Percentiles rank a stretch among this genome's conserved stretches.
Conservation (phyloP, 495 filamentous ascomycete species). For the Daldinia concentrica region DNA sequence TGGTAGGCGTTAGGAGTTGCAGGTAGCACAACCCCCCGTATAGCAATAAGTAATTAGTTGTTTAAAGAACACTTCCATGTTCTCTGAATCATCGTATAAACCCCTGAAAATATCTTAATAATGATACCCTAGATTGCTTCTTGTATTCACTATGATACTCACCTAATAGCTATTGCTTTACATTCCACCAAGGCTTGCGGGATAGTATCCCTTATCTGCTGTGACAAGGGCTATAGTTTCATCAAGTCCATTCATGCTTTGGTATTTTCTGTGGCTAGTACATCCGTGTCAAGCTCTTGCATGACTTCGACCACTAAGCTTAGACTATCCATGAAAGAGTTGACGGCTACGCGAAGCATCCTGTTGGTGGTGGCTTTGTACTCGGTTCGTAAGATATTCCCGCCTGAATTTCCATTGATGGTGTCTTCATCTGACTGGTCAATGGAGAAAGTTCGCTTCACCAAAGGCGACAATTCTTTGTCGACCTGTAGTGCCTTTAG, state of each 20-base stretch:
- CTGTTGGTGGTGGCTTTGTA: slow-evolving; percentile 93
- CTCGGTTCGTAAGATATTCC: slow-evolving; percentile 72
- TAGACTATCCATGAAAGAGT: slow-evolving; percentile 96
- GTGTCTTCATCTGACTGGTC: slow-evolving; percentile 46
- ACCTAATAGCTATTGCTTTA: slow-evolving; percentile 7
- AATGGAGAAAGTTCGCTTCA: slow-evolving; percentile 75
- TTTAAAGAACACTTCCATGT: not conserved
- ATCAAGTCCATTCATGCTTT: slow-evolving; percentile 14
- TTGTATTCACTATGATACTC: slow-evolving; percentile 28
- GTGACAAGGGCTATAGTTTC: not conserved
- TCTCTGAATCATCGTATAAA: not conserved
- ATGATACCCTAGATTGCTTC: slow-evolving; percentile 5
- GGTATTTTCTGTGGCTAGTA: slow-evolving; percentile 57
- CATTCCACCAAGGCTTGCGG: slow-evolving; percentile 19
- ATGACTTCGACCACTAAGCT: slow-evolving; percentile 84
- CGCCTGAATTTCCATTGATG: slow-evolving; percentile 50
- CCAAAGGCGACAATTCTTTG: slow-evolving; percentile 83
- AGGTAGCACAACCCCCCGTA: slow-evolving; percentile 8
- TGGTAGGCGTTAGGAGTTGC: slow-evolving; percentile 29
- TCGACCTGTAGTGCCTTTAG: slow-evolving; percentile 83
- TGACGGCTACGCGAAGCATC: slow-evolving; percentile 96
- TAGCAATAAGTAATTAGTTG: slow-evolving; percentile 24
- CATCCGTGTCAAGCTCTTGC: slow-evolving; percentile 89
- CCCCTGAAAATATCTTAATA: slow-evolving; percentile 16
- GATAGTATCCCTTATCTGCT: not conserved